Base-by-base conservation (phyloP, 2,329 filamentous ascomycete genomes). In the Alternaria panax region DNA sequence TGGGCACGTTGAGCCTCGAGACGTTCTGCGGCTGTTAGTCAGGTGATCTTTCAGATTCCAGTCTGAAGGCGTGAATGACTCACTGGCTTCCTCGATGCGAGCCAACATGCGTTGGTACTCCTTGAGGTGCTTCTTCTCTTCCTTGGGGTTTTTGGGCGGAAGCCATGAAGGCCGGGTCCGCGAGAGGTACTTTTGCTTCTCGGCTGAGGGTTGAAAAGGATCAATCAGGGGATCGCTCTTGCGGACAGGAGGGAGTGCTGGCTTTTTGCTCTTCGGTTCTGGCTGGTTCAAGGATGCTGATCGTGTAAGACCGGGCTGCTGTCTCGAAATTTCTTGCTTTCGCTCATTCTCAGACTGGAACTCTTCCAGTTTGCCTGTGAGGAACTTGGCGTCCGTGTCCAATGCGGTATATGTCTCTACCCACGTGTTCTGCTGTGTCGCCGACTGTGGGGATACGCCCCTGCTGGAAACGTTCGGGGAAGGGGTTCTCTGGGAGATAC, bases 111-210 rank as follows among this genome's bases (percentile, higher is more conserved):
- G 88, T 78, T 93, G 89, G 74, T 93, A 95, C 75, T 95, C 88
- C 71, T 87, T 93, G 66, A 99, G 76, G 78, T 99, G 95, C 67
- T 89, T 90, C 75, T 87, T 91, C 80, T 99, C 95, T 78, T 99
- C 95, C 54, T 91, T 91, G 2, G 92, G 93, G 66, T 95, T 89
- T 79, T 95, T 95, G 1, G 92, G 92, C 1, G 92, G 92, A 2
- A 95, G 82, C 92, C 92, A 95, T 1, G 90, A 93, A 0, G 92
- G 92, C 36, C 92, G 85, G 2, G 72, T 95, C 18, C 92, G 85
- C 24, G 90, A 92, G 22, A 95, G 82, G 2, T 93, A 91, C 3
- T 91, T 91, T 71, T 94, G 91, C 75, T 95, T 95, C 78, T 95
- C 92, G 76, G 92, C 93, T 45, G 91, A 94, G 27, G 93, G 88